Percentiles rank a stretch among this genome's conserved stretches.
Evolutionary conservation across 2,329 filamentous ascomycete species (phyloP).

Genomic region (Endothia cerciana): DNA sequence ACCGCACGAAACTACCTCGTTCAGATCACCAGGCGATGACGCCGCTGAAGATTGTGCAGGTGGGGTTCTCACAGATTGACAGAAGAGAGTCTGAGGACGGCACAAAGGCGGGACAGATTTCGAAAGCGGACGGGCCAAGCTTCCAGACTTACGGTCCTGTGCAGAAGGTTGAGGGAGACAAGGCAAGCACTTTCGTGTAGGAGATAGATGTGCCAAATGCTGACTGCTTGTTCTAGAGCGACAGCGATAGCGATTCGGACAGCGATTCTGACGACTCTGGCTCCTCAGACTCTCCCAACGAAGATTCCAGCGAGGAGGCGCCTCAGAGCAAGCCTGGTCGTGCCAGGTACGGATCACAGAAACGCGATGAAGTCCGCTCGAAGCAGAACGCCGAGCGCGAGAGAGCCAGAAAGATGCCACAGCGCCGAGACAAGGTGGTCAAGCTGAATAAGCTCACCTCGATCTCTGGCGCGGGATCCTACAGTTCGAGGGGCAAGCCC

Average conservation of each 20-base stretch:
- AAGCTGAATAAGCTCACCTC: conserved; percentile 66
- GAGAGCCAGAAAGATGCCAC: conserved; percentile 56
- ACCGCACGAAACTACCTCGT: conserved; percentile 43
- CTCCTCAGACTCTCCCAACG: conserved; percentile 42
- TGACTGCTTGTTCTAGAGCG: conserved; percentile 18
- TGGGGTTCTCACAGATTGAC: conserved; percentile 57
- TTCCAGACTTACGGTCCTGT: conserved; percentile 25
- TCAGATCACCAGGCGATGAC: conserved; percentile 33
- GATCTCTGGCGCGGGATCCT: conserved; percentile 53
- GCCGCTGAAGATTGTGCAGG: conserved; percentile 62
- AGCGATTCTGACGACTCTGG: conserved; percentile 41
- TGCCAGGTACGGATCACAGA: conserved; percentile 20
- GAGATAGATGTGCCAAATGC: background rate
- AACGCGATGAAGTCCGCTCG: conserved; percentile 19
- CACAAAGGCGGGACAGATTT: conserved; percentile 39
- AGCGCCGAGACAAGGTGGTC: conserved; percentile 67
- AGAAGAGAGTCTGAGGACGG: conserved; percentile 29
- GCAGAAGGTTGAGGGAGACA: conserved; percentile 18
- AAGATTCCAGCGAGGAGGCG: conserved; percentile 38
- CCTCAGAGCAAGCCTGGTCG: conserved; percentile 32
- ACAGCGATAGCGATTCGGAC: conserved; percentile 21
- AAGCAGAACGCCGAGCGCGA: conserved; percentile 53
- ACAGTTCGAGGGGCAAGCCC: conserved; percentile 25
- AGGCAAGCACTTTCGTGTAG: conserved; percentile 20
- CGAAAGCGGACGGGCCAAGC: conserved; percentile 15